These are phyloP conservation scores for Sphagnum magellanicum DNA, from an alignment of 228 moss, liverwort and hornwort species.

Conservation along the genomic window DNA sequence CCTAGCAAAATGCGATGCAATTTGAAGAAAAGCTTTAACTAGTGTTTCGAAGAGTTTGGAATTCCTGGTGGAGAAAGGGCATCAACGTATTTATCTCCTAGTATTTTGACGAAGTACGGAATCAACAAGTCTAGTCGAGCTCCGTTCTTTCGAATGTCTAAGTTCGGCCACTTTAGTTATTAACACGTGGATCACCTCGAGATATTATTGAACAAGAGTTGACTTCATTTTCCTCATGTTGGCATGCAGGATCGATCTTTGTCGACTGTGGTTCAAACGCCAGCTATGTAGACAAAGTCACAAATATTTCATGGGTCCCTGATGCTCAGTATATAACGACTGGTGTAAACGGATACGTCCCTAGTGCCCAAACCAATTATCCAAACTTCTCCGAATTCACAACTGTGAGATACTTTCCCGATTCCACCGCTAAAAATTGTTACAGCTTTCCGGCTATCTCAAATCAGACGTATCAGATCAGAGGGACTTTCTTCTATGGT, in stretches of 20 bases:
- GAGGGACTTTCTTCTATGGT: conserved; percentile 13
- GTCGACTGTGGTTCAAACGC: conserved; percentile 15
- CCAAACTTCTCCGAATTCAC: conserved; percentile 2
- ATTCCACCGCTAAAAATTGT: conserved; percentile 6
- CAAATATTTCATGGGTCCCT: conserved; percentile 9
- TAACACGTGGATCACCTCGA: too few species aligned
- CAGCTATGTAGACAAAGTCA: conserved; percentile 9
- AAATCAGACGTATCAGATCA: neutral
- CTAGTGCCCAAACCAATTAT: neutral
- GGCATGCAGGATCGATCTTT: conserved; percentile 4
- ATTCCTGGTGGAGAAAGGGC: too few species aligned
- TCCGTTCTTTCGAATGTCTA: too few species aligned
- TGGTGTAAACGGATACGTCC: conserved; percentile 6
- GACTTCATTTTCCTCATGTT: neutral
- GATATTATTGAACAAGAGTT: too few species aligned
- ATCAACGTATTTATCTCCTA: too few species aligned
- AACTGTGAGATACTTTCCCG: conserved; percentile 19
- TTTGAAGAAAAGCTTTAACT: too few species aligned
- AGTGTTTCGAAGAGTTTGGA: too few species aligned
- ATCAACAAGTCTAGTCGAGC: too few species aligned
- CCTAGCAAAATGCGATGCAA: too few species aligned
- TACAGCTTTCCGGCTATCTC: conserved; percentile 1
- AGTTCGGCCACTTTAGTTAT: too few species aligned
- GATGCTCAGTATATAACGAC: conserved; percentile 7
- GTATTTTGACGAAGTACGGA: too few species aligned